phyloP scores from a whole-genome alignment of 495 filamentous ascomycete species.

The Talaromyces ruber region DNA sequence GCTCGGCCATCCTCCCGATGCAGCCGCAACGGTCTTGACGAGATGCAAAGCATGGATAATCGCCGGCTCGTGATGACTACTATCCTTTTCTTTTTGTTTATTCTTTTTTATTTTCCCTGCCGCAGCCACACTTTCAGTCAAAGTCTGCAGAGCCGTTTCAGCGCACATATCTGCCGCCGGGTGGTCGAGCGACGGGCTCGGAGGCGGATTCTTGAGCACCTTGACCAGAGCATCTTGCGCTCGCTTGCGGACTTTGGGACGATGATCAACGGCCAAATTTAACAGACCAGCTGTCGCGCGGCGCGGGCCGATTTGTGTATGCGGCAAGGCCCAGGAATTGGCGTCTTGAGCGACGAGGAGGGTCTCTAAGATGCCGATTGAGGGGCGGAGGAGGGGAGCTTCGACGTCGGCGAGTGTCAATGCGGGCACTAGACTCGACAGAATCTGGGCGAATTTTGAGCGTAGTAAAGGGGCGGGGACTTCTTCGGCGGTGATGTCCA shows the following conservation, averaged over 20 bases:
- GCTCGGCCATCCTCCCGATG: slow-evolving; percentile 93
- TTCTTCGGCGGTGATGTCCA: slow-evolving; percentile 79
- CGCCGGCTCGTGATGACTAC: slow-evolving; percentile 60
- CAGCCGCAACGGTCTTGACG: slow-evolving; percentile 75
- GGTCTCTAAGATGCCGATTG: slow-evolving; percentile 88
- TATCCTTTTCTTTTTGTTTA: slow-evolving; percentile 32
- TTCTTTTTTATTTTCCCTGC: slow-evolving; percentile 59
- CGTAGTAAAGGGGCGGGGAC: slow-evolving; percentile 78
- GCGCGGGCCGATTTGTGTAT: slow-evolving; percentile 78
- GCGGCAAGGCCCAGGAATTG: slow-evolving; percentile 75
- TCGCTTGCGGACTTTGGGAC: slow-evolving; percentile 91
- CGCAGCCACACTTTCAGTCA: slow-evolving; percentile 58
- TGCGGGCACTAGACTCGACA: slow-evolving; percentile 75
- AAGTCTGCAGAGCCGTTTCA: slow-evolving; percentile 69
- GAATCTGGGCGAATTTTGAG: slow-evolving; percentile 88
- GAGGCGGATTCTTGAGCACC: slow-evolving; percentile 73
- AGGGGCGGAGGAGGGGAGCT: slow-evolving; percentile 74
- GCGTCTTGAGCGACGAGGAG: slow-evolving; percentile 83
- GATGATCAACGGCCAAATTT: slow-evolving; percentile 71
- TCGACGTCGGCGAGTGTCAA: slow-evolving; percentile 74
- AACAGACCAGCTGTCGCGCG: slow-evolving; percentile 82
- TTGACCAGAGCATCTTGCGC: slow-evolving; percentile 83
- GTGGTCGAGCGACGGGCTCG: slow-evolving; percentile 85
- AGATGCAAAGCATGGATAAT: slow-evolving; percentile 88
- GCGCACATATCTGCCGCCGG: slow-evolving; percentile 94